phyloP scores from a whole-genome alignment of 805 yeast genomes.

The Priceomyces carsonii region DNA sequence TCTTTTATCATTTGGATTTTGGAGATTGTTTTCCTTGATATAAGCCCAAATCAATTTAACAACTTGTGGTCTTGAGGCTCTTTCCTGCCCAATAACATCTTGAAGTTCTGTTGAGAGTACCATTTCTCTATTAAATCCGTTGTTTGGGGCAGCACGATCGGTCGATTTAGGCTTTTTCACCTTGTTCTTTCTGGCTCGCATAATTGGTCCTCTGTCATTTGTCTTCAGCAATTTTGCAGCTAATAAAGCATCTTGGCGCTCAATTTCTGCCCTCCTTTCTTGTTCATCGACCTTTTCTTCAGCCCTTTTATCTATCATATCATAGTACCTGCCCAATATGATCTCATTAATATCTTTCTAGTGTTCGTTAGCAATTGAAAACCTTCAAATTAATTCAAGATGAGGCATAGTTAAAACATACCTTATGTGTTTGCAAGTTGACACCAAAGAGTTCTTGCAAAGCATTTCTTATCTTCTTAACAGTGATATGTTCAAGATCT shows the following conservation, averaged over 20 bases:
- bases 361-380: constrained; percentile 15
- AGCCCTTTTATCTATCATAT: constrained; percentile 41
- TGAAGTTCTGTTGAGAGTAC: constrained; percentile 53
- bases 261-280: constrained; percentile 33
- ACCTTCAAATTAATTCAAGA: not conserved
- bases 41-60: constrained; percentile 72
- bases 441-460: constrained; percentile 66
- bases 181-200: constrained; percentile 16
- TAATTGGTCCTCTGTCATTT: constrained; percentile 19
- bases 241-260: constrained; percentile 49
- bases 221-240: constrained; percentile 51
- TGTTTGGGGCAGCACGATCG: constrained; percentile 26
- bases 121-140: constrained; percentile 45
- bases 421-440: constrained; percentile 50
- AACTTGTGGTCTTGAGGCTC: constrained; percentile 65
- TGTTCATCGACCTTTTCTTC: constrained; percentile 21
- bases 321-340: constrained; percentile 59
- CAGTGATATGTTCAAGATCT: constrained; percentile 67
- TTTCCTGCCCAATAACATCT: constrained; percentile 42
- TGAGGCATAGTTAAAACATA: constrained; percentile 21
- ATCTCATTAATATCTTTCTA: constrained; percentile 60
- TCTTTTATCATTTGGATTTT: constrained; percentile 66
- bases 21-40: constrained; percentile 61
- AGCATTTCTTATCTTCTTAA: constrained; percentile 69
- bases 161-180: constrained; percentile 13